Evolutionary conservation across 2,329 filamentous ascomycete genomes (phyloP), one percentile per base, ranked within the genome.

Genomic region (Lachnellula hyalina): DNA sequence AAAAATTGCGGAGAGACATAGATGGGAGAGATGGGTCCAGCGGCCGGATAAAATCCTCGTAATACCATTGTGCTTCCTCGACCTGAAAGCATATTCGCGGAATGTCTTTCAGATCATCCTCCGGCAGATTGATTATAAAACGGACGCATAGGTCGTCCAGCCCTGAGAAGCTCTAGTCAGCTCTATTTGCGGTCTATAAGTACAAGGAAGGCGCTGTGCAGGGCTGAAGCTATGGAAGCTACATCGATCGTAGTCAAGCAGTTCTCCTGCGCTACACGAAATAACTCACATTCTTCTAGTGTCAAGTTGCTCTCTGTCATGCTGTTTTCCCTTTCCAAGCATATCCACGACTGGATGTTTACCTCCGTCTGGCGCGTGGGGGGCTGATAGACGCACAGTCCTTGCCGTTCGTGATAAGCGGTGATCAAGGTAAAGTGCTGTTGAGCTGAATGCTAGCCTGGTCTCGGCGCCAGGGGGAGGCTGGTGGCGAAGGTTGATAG

Each of bases 1-100:
- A 93, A 73, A 99, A 99, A 50, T 80, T 85, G 63, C 89, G 86
- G 35, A 99, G 80, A 46, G 85, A 84, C 78, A 97, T 87, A 53
- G 88, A 91, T 4, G 94, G 94, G 11, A 99, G 80, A 40, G 81
- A 81, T 51, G 91, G 86, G 72, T 96, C 89, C 61, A 94, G 78
- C 40, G 93, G 92, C 47, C 94, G 89, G 71, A 99, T 90, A 70
- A 99, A 99, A 74, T 99, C 94, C 78, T 99, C 94, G 82, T 99
- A 99, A 74, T 96, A 99, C 94, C 94, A 99, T 84, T 99, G 95
- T 66, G 94, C 94, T 74, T 99, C 95, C 74, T 99, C 94, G 65
- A 99, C 89, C 74, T 97, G 92, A 72, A 99, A 99, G 75, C 93
- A 97, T 74, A 99, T 94, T 69, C 94, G 89, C 91, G 62, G 86